Base-by-base conservation (phyloP, 2,329 filamentous ascomycete species). In the Clarireedia sp. region DNA sequence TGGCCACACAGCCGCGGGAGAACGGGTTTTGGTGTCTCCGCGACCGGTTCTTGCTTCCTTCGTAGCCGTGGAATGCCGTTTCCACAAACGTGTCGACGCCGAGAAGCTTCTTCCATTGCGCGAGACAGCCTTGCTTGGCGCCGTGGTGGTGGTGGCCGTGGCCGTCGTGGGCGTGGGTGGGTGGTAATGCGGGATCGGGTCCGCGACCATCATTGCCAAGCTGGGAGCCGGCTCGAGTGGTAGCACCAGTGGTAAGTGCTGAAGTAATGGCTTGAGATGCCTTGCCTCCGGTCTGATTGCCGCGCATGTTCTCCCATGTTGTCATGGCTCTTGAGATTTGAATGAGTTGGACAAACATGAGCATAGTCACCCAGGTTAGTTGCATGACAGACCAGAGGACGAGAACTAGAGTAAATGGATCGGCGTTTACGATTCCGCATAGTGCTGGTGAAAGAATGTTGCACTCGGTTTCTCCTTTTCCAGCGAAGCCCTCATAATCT, bases 331-430 rank as follows among this genome's bases (percentile, higher is more conserved):
- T 85, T 0, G 90, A 87, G 51, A 99, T 86, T 69, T 99, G 94
- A 50, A 96, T 79, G 51, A 96, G 83, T 69, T 99, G 95, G 5
- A 97, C 95, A 61, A 90, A 87, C 57, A 96, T 79, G 36, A 99
- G 83, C 91, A 99, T 97, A n/a, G 87, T 85, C 2, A 97, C 89
- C 94, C 94, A 99, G 19, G 89, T 86, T 33, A 96, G 79, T 71
- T 99, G 95, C 44, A 96, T 75, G 2, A 81, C 79, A 6, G 81
- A 80, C 94, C 94, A 99, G 26, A 89, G 73, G 12, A 81, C 81
- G 19, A 96, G 77, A 10, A 95, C 75, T 24, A 96, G 79, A 1
- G 89, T 92, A 69, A 92, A 96, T 0, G 89, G 78, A 68, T 97
- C 92, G 50, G 86, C 82, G 66, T 89, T 88, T 62, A 95, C 75